Base-by-base conservation (phyloP, 768 basidiomycete species). In the Coprinopsis marcescibilis region DNA sequence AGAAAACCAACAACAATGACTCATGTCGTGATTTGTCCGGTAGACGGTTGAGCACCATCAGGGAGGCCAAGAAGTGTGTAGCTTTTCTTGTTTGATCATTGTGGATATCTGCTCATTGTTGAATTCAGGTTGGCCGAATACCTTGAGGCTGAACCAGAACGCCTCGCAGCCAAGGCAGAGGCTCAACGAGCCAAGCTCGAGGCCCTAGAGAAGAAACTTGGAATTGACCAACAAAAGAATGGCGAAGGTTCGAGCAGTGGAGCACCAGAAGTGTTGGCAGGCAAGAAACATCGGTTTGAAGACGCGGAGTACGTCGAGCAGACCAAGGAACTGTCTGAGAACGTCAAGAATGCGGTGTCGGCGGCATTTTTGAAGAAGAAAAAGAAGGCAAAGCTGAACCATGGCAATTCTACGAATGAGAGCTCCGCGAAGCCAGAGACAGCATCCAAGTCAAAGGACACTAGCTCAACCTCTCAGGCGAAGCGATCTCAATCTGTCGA, bases 1-100 rank as follows among this genome's bases (percentile, higher is more conserved):
- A 93, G 70, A 92, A 92, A 72, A 92, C 91, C 19, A 93, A 75
- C 64, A 94, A 93, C 64, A 93, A 93, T 52, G 94, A 98, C 61
- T 89, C 89, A 6, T 96, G 93, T 62, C 71, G 96, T 39, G 96
- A 98, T 60, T 73, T 99, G 29, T 92, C 77, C 49, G 95, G 95
- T 1, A 70, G 95, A 41, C 72, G 93, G 52, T 70, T 99, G 21
- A 90, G 89, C 57, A 96, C 95, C 0, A 81, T 99, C 59, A 96
- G 97, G 65, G 93, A 97, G 57, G 96, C 95, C 1, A 90, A 96
- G 65, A 86, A 84, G 93, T 92, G 55, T 40, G 80, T 68, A 17
- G 2, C n/a, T 4, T 12, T 26, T 27, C 25, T 4, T 13, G 32
- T 50, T 47, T 33, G 4, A 39, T 32, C 35, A 15, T n/a, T n/a